Percentiles rank a stretch among this genome's conserved stretches.
These are phyloP conservation scores for Fusarium neocosmosporiellum DNA, from an alignment of 2,329 filamentous ascomycete species.

Conservation along the genomic window DNA sequence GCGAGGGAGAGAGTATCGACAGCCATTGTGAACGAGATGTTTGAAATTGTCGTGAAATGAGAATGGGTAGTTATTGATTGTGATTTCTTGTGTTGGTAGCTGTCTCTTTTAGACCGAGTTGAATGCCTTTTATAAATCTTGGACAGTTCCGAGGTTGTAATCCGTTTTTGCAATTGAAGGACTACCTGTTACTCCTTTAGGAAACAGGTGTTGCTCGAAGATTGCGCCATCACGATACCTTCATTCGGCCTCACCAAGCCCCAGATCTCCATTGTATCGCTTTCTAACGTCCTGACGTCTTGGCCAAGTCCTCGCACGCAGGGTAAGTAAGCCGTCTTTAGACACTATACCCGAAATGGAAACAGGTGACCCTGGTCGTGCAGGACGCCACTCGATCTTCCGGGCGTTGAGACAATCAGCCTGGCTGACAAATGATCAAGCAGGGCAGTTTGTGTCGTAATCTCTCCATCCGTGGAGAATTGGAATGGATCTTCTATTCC, in stretches of 20 bases:
- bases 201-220: background rate
- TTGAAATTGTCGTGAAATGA: background rate
- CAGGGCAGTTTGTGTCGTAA: background rate
- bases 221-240: background rate
- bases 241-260: background rate
- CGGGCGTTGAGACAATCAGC: background rate
- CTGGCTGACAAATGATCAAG: background rate
- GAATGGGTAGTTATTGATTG: background rate
- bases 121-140: background rate
- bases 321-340: background rate
- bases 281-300: background rate
- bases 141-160: background rate
- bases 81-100: background rate
- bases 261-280: background rate
- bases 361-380: background rate
- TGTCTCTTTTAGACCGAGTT: background rate
- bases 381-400: background rate
- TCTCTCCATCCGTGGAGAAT: background rate
- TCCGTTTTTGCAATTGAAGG: background rate
- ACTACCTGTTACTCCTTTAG: background rate
- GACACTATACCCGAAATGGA: background rate
- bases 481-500: background rate
- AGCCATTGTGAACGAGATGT: constrained; percentile 34
- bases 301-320: too few species aligned
- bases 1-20: constrained; percentile 52